Conservation (phyloP, 352 stramenopile species). For the Phytophthora niederhauseri region DNA sequence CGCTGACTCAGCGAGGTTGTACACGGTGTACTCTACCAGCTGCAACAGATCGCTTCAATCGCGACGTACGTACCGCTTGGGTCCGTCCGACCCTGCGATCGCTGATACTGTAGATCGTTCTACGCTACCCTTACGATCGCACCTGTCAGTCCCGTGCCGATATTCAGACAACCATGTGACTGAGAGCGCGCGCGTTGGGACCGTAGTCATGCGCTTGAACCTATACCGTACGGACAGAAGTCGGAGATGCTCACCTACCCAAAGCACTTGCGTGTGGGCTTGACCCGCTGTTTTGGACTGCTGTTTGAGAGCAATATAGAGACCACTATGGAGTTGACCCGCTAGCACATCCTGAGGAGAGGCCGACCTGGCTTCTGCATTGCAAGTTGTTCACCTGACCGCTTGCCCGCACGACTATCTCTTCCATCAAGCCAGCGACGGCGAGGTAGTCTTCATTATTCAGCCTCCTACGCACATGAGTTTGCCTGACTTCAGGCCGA, state of each 20-base stretch:
- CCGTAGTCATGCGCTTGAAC: background rate
- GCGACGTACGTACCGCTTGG: background rate
- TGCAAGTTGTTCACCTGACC: conserved; percentile 5
- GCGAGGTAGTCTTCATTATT: background rate
- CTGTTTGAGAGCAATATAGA: background rate
- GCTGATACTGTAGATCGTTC: background rate
- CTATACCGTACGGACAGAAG: background rate
- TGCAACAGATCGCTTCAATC: no score
- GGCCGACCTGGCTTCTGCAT: background rate
- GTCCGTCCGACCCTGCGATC: background rate
- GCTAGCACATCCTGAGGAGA: background rate
- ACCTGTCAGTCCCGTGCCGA: background rate
- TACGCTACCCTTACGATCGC: background rate
- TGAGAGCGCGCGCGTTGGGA: background rate
- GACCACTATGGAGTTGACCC: background rate
- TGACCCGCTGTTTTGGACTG: background rate
- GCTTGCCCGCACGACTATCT: background rate
- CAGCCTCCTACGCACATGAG: background rate
- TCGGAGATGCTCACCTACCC: background rate
- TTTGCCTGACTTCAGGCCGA: background rate
- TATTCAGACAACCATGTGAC: background rate
- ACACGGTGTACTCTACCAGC: no score
- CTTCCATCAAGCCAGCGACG: background rate
- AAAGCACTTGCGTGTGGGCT: background rate
- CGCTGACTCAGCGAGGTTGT: background rate